These are phyloP conservation scores for Tolypocladium tundrense DNA, from an alignment of 2,329 filamentous ascomycete genomes.

Conservation along the genomic window DNA sequence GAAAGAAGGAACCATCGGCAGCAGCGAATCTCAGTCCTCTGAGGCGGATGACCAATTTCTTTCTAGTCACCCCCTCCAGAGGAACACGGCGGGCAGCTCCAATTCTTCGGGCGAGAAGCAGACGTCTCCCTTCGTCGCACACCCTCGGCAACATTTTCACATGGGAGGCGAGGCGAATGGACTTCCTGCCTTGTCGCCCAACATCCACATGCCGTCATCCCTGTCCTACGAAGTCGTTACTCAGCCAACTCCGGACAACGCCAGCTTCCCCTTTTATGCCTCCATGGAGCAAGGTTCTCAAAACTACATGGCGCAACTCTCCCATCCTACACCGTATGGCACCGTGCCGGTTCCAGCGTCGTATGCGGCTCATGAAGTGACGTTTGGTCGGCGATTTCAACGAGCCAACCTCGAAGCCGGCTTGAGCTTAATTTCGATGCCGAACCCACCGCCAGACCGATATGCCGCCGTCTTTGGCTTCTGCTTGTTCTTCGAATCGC, in stretches of 20 bases:
- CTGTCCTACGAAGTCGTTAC: conserved; percentile 38
- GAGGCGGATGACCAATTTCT: neutral
- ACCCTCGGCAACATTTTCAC: neutral
- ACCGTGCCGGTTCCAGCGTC: conserved; percentile 36
- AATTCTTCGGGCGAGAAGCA: neutral
- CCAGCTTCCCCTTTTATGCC: conserved; percentile 36
- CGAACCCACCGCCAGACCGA: conserved; percentile 34
- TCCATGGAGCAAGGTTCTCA: conserved; percentile 11
- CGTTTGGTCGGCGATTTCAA: conserved; percentile 62
- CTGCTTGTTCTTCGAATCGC: conserved; percentile 49
- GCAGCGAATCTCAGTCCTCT: conserved; percentile 7
- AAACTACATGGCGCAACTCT: conserved; percentile 6
- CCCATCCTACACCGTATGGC: conserved; percentile 17
- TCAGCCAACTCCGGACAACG: conserved; percentile 40
- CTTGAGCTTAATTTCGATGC: conserved; percentile 43
- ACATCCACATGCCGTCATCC: conserved; percentile 6
- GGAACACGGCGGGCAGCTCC: neutral
- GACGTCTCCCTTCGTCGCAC: neutral
- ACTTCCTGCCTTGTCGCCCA: neutral
- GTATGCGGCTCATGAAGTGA: conserved; percentile 52
- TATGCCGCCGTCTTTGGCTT: conserved; percentile 58
- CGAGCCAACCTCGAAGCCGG: conserved; percentile 54
- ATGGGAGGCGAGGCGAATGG: neutral
- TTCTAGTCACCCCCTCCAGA: neutral
- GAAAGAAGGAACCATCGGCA: conserved; percentile 32